Evolutionary conservation across 2,329 filamentous ascomycete species (phyloP).

Genomic region (Golovinomyces cichoracearum): DNA sequence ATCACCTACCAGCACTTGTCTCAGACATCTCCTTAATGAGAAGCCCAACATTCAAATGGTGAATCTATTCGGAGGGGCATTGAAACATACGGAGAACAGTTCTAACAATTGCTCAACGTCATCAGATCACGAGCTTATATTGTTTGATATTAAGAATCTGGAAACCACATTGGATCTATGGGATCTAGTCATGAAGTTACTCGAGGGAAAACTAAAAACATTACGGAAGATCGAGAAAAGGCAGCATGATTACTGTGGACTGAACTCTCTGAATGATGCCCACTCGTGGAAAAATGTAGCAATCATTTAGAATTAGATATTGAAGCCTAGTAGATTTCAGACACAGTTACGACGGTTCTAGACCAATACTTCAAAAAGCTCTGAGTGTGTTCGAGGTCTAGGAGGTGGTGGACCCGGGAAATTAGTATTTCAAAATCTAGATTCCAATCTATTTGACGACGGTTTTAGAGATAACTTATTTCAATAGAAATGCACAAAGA

Average conservation of each 20-base stretch:
- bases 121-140: neutral
- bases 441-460: neutral
- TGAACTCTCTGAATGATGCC: neutral
- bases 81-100: too few relatives aligned
- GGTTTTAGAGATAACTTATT: neutral
- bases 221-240: neutral
- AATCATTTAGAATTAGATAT: neutral
- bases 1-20: too few relatives aligned
- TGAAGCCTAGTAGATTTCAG: neutral
- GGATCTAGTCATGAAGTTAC: neutral
- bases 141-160: neutral
- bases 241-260: neutral
- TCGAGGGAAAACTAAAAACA: neutral
- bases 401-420: neutral
- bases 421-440: neutral
- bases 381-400: neutral
- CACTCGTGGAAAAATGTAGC: neutral
- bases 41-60: too few relatives aligned
- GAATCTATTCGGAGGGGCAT: too few relatives aligned
- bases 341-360: neutral
- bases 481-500: neutral
- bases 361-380: neutral
- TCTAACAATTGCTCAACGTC: neutral
- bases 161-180: neutral
- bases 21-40: too few relatives aligned